Conservation (phyloP, 176 grass and related monocot species). For the Dactylis glomerata region DNA sequence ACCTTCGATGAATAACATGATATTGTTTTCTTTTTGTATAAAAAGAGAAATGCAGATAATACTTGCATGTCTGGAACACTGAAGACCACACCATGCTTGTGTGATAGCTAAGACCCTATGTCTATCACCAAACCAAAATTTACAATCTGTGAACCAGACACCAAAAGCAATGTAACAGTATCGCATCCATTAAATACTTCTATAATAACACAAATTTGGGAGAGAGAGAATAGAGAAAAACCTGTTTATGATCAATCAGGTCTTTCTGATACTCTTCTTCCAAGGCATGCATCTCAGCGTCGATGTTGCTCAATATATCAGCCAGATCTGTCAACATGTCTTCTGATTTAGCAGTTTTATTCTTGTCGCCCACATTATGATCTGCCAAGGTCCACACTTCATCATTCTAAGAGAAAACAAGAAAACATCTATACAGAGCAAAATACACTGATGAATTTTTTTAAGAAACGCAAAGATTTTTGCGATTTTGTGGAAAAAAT, state of each 20-base stretch:
- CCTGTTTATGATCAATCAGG: conserved; percentile 40
- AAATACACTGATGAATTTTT: not conserved
- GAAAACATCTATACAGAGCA: not conserved
- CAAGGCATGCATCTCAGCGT: conserved; percentile 45
- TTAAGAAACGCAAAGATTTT: too few species aligned
- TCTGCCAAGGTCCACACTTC: conserved; percentile 36
- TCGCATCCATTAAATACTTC: not conserved
- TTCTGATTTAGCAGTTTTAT: conserved; percentile 31
- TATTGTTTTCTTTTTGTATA: not conserved
- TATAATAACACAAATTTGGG: not conserved
- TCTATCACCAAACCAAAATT: too few species aligned
- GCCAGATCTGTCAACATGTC: conserved; percentile 31
- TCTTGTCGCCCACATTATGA: not conserved
- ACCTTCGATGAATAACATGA: not conserved
- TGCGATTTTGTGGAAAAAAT: too few species aligned
- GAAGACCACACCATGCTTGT: too few species aligned
- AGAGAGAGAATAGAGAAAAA: not conserved
- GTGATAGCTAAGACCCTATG: too few species aligned
- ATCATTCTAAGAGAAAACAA: conserved; percentile 11
- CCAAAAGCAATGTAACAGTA: not conserved
- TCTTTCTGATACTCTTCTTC: conserved; percentile 62
- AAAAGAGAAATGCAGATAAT: not conserved
- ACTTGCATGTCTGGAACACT: not conserved
- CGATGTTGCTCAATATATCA: conserved; percentile 33
- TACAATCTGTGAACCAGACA: too few species aligned